A percentile compares a stretch with the other conserved stretches of the same genome.
Conservation (phyloP, 192 early-diverging fungal genomes). For the Rhizophagus sp. region DNA sequence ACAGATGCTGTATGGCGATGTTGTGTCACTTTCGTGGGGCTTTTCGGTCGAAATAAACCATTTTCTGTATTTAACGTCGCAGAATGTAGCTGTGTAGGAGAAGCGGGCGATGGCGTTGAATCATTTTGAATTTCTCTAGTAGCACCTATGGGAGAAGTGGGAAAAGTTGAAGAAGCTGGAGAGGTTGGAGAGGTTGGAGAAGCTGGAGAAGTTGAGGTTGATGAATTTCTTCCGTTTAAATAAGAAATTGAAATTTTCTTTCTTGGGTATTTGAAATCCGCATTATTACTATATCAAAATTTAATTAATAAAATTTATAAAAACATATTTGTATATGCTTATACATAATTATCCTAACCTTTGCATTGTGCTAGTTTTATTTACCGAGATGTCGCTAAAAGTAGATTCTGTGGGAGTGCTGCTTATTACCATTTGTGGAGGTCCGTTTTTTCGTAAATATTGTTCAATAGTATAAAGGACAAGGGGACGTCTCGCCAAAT, state of each 20-base stretch:
- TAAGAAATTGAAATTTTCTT: background rate
- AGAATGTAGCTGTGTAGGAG: background rate
- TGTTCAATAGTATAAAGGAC: constrained; percentile 53
- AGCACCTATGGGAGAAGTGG: background rate
- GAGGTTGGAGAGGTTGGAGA: too few relatives aligned
- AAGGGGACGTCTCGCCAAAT: constrained; percentile 49
- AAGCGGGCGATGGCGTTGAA: background rate
- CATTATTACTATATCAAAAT: background rate
- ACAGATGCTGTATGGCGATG: constrained; percentile 46
- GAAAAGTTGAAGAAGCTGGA: too few relatives aligned
- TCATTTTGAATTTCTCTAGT: background rate
- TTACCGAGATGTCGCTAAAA: background rate
- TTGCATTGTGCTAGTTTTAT: background rate
- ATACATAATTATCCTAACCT: background rate
- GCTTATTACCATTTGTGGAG: background rate
- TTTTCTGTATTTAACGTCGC: too few relatives aligned
- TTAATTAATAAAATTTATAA: background rate
- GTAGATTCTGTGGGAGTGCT: background rate
- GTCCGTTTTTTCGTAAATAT: constrained; percentile 53
- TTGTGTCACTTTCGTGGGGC: background rate
- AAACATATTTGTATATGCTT: too few relatives aligned
- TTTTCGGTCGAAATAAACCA: background rate
- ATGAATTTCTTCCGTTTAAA: too few relatives aligned
- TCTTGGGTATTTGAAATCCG: background rate
- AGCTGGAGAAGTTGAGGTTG: too few relatives aligned